Conservation (phyloP, 2,329 filamentous ascomycete genomes). For the Chaetomium sp. region DNA sequence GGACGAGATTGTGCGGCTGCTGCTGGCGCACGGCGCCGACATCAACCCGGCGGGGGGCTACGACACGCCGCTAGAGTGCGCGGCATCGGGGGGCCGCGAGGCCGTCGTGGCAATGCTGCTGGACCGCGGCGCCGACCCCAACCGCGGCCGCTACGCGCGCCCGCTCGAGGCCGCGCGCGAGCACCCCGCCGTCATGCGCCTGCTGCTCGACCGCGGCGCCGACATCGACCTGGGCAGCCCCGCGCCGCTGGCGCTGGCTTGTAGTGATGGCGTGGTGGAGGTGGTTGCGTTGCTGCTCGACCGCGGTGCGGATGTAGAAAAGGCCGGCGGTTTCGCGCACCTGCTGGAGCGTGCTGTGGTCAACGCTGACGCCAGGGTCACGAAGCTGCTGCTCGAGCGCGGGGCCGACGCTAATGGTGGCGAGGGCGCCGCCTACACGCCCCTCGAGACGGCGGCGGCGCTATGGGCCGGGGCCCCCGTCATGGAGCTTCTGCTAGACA, state of each 20-base stretch:
- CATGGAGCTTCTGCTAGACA: neutral
- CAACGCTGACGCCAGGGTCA: too few relatives aligned
- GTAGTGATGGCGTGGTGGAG: neutral
- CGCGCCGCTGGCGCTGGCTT: neutral
- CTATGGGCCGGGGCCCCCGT: neutral
- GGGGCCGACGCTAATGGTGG: neutral
- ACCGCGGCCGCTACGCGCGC: neutral
- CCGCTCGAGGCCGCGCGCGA: neutral
- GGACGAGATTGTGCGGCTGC: neutral
- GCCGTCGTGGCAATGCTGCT: neutral
- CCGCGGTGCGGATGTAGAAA: neutral
- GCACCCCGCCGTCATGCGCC: neutral
- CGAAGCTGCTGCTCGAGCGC: neutral
- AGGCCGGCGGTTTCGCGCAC: neutral
- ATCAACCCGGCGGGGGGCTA: neutral
- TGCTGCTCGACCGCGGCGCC: neutral
- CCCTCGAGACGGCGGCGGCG: neutral
- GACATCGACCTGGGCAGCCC: neutral
- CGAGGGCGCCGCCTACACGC: too few relatives aligned
- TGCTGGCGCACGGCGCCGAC: neutral
- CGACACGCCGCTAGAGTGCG: neutral
- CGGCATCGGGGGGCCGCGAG: neutral
- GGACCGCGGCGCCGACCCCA: neutral
- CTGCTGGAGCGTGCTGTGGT: neutral
- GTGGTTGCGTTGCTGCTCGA: neutral